Evolutionary conservation across 2,329 filamentous ascomycete species (phyloP).

Genomic region (Fusarium nygamai): DNA sequence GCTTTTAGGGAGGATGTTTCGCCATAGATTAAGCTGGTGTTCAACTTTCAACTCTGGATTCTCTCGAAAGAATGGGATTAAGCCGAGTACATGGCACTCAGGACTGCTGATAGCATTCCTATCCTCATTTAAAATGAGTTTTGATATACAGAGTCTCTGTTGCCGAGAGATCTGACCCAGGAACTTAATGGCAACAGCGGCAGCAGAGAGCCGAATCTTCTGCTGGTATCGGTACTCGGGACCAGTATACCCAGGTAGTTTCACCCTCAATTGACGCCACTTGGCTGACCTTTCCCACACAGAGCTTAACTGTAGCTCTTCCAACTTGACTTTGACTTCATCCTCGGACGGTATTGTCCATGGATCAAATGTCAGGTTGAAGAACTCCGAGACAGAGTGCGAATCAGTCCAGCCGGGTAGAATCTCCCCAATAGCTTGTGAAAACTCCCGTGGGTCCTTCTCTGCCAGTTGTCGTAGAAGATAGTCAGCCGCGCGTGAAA

Average conservation of each 20-base stretch:
- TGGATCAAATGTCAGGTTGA: neutral
- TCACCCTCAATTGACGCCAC: neutral
- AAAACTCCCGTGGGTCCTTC: neutral
- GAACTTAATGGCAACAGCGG: conserved; percentile 6
- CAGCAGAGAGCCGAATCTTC: conserved; percentile 4
- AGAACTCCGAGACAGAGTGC: neutral
- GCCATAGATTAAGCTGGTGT: conserved; percentile 17
- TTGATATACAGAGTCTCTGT: neutral
- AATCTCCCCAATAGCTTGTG: neutral
- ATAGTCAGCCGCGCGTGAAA: neutral
- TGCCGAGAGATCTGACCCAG: neutral
- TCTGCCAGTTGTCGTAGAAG: neutral
- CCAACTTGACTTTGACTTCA: neutral
- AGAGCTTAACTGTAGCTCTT: neutral
- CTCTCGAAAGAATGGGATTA: conserved; percentile 23
- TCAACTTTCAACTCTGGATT: conserved; percentile 11
- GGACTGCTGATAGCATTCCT: neutral
- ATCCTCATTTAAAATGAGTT: conserved; percentile 7
- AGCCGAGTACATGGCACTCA: neutral
- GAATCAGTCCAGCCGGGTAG: neutral
- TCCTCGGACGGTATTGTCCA: neutral
- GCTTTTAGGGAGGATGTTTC: neutral
- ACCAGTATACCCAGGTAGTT: neutral
- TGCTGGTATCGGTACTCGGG: neutral
- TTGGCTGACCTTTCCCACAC: neutral